Conservation (phyloP, 2,329 filamentous ascomycete genomes). For the Fusarium globosum region DNA sequence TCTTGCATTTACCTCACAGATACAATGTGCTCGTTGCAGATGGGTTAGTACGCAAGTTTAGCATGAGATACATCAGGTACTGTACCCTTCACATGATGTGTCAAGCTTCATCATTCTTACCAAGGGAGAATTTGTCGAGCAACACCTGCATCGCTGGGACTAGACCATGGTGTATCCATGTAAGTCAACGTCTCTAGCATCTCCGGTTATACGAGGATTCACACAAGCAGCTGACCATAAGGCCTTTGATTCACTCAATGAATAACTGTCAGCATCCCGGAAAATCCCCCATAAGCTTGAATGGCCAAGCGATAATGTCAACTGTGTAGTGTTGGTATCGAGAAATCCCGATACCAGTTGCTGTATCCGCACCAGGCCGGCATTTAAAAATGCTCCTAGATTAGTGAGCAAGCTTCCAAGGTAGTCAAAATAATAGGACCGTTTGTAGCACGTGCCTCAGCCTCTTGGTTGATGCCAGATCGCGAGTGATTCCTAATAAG, state of each 20-base stretch:
- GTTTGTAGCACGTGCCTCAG: slow-evolving; percentile 15
- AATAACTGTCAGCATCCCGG: not conserved
- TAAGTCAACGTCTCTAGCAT: slow-evolving; percentile 8
- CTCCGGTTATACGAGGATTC: not conserved
- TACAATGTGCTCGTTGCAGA: not conserved
- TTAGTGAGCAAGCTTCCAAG: not conserved
- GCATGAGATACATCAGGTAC: not conserved
- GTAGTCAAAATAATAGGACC: slow-evolving; percentile 14
- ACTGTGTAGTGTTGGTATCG: slow-evolving; percentile 4
- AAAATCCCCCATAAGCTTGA: not conserved
- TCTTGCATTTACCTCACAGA: not conserved
- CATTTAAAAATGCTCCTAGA: not conserved
- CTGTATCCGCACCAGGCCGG: slow-evolving; percentile 8
- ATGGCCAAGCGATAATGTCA: not conserved
- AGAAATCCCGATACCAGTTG: slow-evolving; percentile 14
- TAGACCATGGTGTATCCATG: slow-evolving; percentile 4
- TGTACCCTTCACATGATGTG: not conserved
- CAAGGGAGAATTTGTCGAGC: not conserved
- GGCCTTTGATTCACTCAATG: not conserved
- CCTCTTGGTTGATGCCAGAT: slow-evolving; percentile 12
- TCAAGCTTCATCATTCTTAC: not conserved
- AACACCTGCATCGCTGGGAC: not conserved
- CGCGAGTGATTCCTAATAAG: slow-evolving; percentile 9
- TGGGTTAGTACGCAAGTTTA: not conserved
- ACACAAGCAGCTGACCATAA: slow-evolving; percentile 9